Base-by-base conservation (phyloP, 352 stramenopile species). In the Phytophthora boehmeriae region DNA sequence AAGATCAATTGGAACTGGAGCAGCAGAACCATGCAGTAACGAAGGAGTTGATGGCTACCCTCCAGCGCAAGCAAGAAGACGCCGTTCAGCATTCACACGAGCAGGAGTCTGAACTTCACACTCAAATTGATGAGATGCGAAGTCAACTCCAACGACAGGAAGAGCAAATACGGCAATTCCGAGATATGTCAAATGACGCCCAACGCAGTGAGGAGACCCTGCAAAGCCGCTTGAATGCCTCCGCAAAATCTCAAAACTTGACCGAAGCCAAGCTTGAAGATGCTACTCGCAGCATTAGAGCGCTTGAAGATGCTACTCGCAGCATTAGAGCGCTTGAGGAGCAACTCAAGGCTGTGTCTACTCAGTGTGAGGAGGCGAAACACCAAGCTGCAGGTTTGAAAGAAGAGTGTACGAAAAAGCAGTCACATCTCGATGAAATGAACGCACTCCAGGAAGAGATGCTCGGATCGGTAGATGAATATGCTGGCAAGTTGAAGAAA, bases 371-470 rank as follows among this genome's bases (percentile, higher is more conserved):
- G 1, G 54, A 71, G 35, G 65, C 61, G 5, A 36, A 30, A 14
- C 52, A 39, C 1, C 38, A 66, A n/a, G 28, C 39, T n/a, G 47
- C 14, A 14, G 35, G 2, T 36, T 54, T 81, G 42, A 16, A 66
- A 27, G 48, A 59, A 1, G 65, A 83, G 0, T 57, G 38, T 9
- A 11, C 53, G 9, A 66, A 63, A 9, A 68, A 68, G 5, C 61
- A 76, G 22, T 32, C 46, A 2, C 76, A 86, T 51, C 57, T 91
- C 2, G 68, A 89, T 5, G 85, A 91, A 45, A 58, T 91, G 11
- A 87, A 89, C 34, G 54, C 60, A 0, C 63, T 94, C 1, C 85
- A 94, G 45, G 85, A 94, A 32, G 81, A 88, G 25, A 16, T 94
- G 1, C 71, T 94, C 4, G 41, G 66, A 6, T 84, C 76, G 0